phyloP scores from a whole-genome alignment of 139 green algal species.

The Tetradesmus lagerheimii region DNA sequence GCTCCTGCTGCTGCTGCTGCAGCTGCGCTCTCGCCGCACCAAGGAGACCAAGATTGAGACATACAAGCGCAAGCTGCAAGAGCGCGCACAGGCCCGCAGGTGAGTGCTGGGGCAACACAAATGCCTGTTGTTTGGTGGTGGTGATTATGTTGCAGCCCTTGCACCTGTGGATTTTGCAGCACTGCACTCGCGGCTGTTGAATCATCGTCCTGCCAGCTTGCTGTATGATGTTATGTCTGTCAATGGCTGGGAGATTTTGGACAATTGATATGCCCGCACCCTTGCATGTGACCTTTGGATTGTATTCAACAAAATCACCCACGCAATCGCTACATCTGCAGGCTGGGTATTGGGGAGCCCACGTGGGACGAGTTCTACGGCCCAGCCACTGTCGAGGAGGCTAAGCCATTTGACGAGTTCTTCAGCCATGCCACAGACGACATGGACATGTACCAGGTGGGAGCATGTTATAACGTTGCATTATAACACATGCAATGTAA shows the following conservation, averaged over 20 bases:
- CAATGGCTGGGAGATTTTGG: too few relatives aligned
- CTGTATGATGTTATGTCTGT: too few relatives aligned
- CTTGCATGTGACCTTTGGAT: too few relatives aligned
- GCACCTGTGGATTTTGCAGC: too few relatives aligned
- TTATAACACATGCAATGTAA: too few relatives aligned
- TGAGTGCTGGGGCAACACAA: too few relatives aligned
- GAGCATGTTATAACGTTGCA: too few relatives aligned
- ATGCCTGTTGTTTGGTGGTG: background rate
- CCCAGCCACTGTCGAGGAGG: conserved; percentile 32
- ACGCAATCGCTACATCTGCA: background rate
- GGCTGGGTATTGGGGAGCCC: conserved; percentile 54
- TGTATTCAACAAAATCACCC: too few relatives aligned
- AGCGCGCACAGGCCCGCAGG: conserved; percentile 64
- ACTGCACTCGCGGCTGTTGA: too few relatives aligned
- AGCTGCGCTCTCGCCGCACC: conserved; percentile 60
- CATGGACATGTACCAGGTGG: background rate
- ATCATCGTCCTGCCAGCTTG: too few relatives aligned
- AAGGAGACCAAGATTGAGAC: conserved; percentile 72
- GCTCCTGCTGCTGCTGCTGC: conserved; percentile 6
- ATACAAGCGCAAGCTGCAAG: conserved; percentile 63
- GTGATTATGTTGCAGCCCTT: too few relatives aligned
- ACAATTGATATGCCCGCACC: too few relatives aligned
- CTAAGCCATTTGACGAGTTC: conserved; percentile 59
- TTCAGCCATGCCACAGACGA: conserved; percentile 42
- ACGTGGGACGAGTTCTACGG: conserved; percentile 61